phyloP scores from a whole-genome alignment of 2,329 filamentous ascomycete genomes.

The Zasmidium angulare region DNA sequence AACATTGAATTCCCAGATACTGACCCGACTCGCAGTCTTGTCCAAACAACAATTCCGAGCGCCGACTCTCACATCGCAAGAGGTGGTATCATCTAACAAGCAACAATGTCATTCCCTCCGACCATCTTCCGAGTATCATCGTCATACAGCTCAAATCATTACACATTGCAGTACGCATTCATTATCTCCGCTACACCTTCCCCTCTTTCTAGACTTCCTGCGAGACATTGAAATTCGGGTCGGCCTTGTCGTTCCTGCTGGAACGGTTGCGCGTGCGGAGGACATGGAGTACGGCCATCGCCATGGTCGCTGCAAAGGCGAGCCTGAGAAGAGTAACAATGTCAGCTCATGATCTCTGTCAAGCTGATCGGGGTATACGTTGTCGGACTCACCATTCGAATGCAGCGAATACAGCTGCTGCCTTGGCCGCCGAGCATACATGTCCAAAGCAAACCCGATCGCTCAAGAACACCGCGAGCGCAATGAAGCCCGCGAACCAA shows the following conservation, averaged over 20 bases:
- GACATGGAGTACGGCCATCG: constrained; percentile 50
- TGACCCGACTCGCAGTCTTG: background rate
- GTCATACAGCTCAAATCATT: background rate
- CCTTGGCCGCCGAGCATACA: constrained; percentile 62
- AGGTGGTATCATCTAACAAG: constrained; percentile 11
- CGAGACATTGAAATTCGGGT: constrained; percentile 37
- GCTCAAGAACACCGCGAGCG: constrained; percentile 66
- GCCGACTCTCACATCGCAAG: background rate
- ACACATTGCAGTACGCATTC: background rate
- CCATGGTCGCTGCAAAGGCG: constrained; percentile 52
- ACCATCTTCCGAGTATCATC: background rate
- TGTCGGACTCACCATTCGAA: constrained; percentile 55
- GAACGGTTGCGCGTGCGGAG: constrained; percentile 38
- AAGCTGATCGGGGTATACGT: background rate
- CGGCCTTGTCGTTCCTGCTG: constrained; percentile 21
- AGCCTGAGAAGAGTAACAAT: constrained; percentile 40
- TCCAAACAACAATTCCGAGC: background rate
- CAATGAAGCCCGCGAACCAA: constrained; percentile 86
- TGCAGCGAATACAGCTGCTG: constrained; percentile 65
- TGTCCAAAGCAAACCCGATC: constrained; percentile 55
- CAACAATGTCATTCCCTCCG: background rate
- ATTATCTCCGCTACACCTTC: background rate
- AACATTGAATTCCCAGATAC: background rate
- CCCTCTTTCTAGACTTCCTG: constrained; percentile 38
- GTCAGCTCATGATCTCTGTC: background rate